Base-by-base conservation (phyloP, 768 basidiomycete species). In the Mycena epipterygia region DNA sequence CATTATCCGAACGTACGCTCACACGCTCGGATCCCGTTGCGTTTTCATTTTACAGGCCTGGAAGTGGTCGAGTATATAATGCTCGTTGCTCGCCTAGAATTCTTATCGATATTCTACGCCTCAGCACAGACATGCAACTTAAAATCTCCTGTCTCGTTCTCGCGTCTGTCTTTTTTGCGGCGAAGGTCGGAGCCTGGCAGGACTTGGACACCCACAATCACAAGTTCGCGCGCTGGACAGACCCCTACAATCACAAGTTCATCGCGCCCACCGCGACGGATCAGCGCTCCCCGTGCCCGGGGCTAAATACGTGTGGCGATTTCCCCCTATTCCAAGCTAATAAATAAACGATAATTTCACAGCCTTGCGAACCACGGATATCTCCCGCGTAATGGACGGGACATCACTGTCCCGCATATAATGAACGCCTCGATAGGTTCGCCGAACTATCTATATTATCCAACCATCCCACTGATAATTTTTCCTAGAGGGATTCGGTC, bases 201-300 rank as follows among this genome's bases (percentile, higher is more conserved):
- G 35, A 37, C 35, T 37, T 37, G 35, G 35, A 37, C 35, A 37
- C 35, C 35, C 35, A 14, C 35, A 37, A 37, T 14, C 35, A 37
- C 35, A 37, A 37, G 35, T 37, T 37, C 35, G 35, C 35, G 14
- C 8, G 35, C 35, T 55, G 33, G 33, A 3, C 21, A n/a, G 53
- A 55, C 21, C 8, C 33, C 2, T 8, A n/a, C 9, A 14, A 19
- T 12, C 33, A 55, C 19, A 33, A 19, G 32, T 53, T 53, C 52
- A 53, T 55, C 11, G 33, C 53, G n/a, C 33, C 53, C 33, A 37
- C 33, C 19, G 33, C 53, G 33, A 37, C 53, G 19, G 53, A 23
- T 5, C n/a, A 23, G 44, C 44, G 59, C 44, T 60, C 44, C 2
- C 72, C 72, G 23, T 73, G 72, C 51, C 68, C 68, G 11, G 72